Conservation (phyloP, 2,329 filamentous ascomycete species). For the Talaromyces islandicus region DNA sequence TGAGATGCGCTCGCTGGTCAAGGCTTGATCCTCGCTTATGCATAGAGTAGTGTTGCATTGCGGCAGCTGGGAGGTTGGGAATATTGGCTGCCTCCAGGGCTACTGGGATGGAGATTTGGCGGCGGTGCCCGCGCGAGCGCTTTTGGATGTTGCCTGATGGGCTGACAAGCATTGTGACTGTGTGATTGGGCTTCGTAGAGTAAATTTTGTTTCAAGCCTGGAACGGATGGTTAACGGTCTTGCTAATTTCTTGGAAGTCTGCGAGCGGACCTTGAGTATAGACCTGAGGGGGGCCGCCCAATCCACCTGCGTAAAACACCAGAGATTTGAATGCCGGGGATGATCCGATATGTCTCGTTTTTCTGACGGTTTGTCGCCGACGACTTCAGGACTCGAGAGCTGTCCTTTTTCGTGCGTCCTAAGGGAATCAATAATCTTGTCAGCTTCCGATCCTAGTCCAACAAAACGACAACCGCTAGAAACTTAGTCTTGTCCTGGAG, state of each 20-base stretch:
- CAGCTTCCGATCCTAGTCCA: constrained; percentile 6
- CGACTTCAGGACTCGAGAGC: constrained; percentile 5
- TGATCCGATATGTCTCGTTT: not conserved
- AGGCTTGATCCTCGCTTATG: constrained; percentile 83
- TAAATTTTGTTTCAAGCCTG: not conserved
- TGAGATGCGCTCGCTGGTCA: constrained; percentile 58
- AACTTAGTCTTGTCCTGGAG: constrained; percentile 12
- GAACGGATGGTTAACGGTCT: not conserved
- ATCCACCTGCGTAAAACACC: constrained; percentile 3
- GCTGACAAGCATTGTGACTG: constrained; percentile 66
- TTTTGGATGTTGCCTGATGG: constrained; percentile 65
- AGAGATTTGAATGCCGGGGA: not conserved
- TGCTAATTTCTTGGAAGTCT: not conserved
- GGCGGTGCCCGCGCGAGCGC: constrained; percentile 70
- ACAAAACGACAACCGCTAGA: constrained; percentile 9
- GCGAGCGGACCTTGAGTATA: constrained; percentile 4
- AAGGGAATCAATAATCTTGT: constrained; percentile 5
- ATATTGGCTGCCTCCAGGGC: constrained; percentile 70
- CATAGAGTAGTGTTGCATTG: constrained; percentile 48
- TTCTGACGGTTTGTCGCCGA: constrained; percentile 4
- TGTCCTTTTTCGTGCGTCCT: constrained; percentile 9
- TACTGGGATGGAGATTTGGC: constrained; percentile 80
- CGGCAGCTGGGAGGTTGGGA: constrained; percentile 54
- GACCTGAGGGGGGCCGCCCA: constrained; percentile 5
- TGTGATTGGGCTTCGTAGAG: not conserved